Evolutionary conservation across 2,329 filamentous ascomycete species (phyloP), one percentile per base, ranked within the genome.

Genomic region (Myriosclerotinia duriaeana): DNA sequence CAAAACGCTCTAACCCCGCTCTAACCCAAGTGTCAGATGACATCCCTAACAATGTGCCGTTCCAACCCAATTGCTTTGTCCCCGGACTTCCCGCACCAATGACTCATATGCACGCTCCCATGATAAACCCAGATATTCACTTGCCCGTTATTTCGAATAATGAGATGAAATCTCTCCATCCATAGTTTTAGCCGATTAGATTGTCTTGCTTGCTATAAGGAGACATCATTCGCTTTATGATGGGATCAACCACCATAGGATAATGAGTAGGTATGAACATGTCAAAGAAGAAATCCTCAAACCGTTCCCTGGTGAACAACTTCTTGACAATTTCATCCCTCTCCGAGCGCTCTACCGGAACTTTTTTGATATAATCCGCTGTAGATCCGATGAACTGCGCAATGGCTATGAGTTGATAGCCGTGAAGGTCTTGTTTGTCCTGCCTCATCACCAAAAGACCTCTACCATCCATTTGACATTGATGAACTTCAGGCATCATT

Each of bases 371-470:
- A 44, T 6, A 5, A 6, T 15, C 42, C 14, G 38, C 26, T n/a
- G 2, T 14, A 9, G 1, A 12, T 11, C 12, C 6, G 2, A 34
- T 30, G 9, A 14, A 58, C 20, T 1, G 0, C 1, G 7, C 17
- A n/a, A 44, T 34, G 5, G 9, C 55, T 9, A 1, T 3, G 5
- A 58, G 3, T 44, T 58, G 55, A 44, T 14, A 5, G 8, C 2
- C 2, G 22, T 7, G 11, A 14, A 58, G 22, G 20, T 58, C 55
- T 34, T n/a, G 26, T 58, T 14, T 58, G 55, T 58, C 38, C 40
- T 44, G 38, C 17, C 55, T 58, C 40, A 2, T 22, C 5, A 58
- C 55, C 38, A 44, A n/a, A 58, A 58, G 2, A 14, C 9, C 26
- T 6, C 38, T 40, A 3, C 26, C 22, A n/a, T 34, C 40, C 2